phyloP scores from a whole-genome alignment of 257 asterid genomes.

The Paulownia fortunei region DNA sequence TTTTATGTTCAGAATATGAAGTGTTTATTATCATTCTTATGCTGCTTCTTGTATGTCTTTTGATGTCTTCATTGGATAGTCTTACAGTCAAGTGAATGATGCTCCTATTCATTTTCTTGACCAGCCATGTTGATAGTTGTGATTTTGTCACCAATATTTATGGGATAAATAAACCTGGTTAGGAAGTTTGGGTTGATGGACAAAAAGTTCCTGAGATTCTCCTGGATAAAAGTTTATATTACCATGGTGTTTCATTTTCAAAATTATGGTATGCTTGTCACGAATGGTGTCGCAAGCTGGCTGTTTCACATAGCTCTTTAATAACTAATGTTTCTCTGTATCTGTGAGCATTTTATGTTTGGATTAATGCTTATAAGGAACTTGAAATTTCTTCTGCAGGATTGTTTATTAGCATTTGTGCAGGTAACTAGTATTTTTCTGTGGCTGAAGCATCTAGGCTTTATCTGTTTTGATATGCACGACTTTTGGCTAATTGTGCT shows the following conservation, averaged over 20 bases:
- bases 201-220: neutral
- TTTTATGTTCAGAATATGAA: slow-evolving; percentile 3
- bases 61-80: slow-evolving; percentile 16
- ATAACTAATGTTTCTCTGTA: neutral
- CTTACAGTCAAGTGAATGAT: slow-evolving; percentile 19
- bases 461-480: slow-evolving; percentile 21
- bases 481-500: neutral
- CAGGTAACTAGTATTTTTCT: too few species aligned
- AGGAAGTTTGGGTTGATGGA: neutral
- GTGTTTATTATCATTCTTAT: neutral
- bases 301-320: neutral
- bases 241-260: neutral
- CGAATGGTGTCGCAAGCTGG: slow-evolving; percentile 4
- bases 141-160: slow-evolving; percentile 23
- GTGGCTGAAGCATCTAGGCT: slow-evolving; percentile 1
- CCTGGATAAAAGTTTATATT: neutral
- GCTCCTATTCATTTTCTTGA: neutral
- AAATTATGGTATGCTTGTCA: too few species aligned
- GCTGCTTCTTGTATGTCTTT: neutral
- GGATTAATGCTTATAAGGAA: neutral
- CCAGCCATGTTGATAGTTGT: slow-evolving; percentile 3
- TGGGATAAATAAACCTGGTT: neutral
- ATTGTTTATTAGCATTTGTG: neutral
- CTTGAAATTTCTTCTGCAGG: slow-evolving; percentile 10
- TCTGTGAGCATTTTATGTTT: neutral